A percentile compares a stretch with the other conserved stretches of the same genome.
phyloP scores from a whole-genome alignment of 495 filamentous ascomycete genomes.

The Trichoderma parareesei region DNA sequence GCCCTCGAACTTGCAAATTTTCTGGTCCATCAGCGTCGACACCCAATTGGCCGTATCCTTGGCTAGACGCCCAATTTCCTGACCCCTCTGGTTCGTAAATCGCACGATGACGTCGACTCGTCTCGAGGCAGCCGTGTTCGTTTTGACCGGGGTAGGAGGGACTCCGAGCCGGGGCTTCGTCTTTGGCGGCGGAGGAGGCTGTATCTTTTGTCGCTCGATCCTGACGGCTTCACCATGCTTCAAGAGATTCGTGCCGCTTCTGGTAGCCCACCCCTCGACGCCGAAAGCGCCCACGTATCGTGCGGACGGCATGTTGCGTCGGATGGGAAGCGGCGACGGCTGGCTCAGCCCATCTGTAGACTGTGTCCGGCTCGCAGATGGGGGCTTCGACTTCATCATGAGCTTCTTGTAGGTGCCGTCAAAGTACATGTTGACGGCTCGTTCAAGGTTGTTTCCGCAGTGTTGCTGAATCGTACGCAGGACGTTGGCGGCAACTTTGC shows the following conservation, averaged over 20 bases:
- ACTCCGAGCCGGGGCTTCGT: constrained; percentile 30
- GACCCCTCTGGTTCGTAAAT: constrained; percentile 72
- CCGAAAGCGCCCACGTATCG: constrained; percentile 91
- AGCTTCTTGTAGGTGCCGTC: constrained; percentile 82
- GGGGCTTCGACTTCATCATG: constrained; percentile 18
- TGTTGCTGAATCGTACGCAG: constrained; percentile 46
- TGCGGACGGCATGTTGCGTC: constrained; percentile 42
- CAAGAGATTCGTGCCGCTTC: constrained; percentile 64
- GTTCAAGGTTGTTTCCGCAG: constrained; percentile 55
- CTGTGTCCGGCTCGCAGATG: not conserved
- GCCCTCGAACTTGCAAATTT: constrained; percentile 79
- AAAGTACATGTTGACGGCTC: constrained; percentile 78
- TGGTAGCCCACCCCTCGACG: constrained; percentile 86
- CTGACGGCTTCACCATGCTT: constrained; percentile 69
- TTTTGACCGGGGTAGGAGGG: constrained; percentile 22
- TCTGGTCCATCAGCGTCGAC: constrained; percentile 85
- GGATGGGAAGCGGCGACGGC: constrained; percentile 9
- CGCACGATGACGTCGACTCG: constrained; percentile 81
- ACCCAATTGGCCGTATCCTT: constrained; percentile 92
- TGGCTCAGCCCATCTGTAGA: not conserved
- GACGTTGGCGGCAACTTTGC: constrained; percentile 44
- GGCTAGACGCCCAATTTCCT: constrained; percentile 82
- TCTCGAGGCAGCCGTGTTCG: constrained; percentile 42
- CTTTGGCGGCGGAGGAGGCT: constrained; percentile 48
- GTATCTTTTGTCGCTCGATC: constrained; percentile 79